Evolutionary conservation across 345 rosid species (phyloP).

Genomic region (Erodium maritimum): DNA sequence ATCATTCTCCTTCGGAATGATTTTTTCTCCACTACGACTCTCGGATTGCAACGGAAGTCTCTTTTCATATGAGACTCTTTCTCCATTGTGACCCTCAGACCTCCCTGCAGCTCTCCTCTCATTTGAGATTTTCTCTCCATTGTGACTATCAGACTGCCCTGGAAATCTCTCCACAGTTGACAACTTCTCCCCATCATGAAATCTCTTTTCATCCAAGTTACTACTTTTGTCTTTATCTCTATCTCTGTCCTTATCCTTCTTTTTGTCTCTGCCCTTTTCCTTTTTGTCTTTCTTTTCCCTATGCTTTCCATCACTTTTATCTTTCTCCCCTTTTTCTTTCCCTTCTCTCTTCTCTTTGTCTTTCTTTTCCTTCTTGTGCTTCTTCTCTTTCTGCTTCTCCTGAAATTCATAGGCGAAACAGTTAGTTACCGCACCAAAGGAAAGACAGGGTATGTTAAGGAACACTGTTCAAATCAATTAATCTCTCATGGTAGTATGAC

Average conservation of each 20-base stretch:
- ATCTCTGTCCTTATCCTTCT: constrained; percentile 11
- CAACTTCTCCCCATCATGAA: constrained; percentile 21
- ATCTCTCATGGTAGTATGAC: neutral
- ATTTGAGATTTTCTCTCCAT: constrained; percentile 16
- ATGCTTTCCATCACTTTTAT: constrained; percentile 35
- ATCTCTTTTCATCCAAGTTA: constrained; percentile 10
- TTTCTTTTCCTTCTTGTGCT: constrained; percentile 41
- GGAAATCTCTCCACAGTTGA: constrained; percentile 22
- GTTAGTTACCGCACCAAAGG: too few species aligned
- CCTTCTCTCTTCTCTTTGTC: constrained; percentile 36
- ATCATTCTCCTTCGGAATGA: constrained; percentile 19
- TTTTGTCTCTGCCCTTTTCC: constrained; percentile 29
- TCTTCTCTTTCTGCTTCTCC: constrained; percentile 47
- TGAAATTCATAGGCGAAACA: constrained; percentile 12
- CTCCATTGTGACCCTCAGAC: constrained; percentile 17
- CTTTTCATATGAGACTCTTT: constrained; percentile 22
- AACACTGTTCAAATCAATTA: neutral
- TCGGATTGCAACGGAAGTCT: constrained; percentile 18
- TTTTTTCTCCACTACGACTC: constrained; percentile 18
- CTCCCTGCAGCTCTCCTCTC: constrained; percentile 10
- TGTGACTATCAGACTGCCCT: constrained; percentile 15
- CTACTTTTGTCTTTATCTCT: constrained; percentile 28
- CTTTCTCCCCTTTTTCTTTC: constrained; percentile 37
- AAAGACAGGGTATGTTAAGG: too few species aligned
- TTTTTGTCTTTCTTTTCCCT: constrained; percentile 40